These are phyloP conservation scores for Paraphaeosphaeria minitans DNA, from an alignment of 2,329 filamentous ascomycete species.

Conservation along the genomic window DNA sequence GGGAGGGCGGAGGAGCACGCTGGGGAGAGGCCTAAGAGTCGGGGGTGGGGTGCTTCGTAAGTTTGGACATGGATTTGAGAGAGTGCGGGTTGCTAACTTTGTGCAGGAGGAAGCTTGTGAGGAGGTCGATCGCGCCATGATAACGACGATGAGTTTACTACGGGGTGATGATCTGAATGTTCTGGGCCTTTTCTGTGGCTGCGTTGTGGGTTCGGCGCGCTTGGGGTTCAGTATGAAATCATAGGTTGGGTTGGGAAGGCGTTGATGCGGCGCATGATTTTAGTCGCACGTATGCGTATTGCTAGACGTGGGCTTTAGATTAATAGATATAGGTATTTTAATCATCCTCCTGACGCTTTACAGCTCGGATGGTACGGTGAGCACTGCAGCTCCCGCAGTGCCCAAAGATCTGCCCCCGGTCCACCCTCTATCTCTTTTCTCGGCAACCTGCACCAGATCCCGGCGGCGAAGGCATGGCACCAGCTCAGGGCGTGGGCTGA, in stretches of 20 bases:
- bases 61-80: constrained; percentile 3
- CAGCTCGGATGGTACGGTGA: too few relatives aligned
- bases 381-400: too few relatives aligned
- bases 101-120: constrained; percentile 17
- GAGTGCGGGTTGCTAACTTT: constrained; percentile 5
- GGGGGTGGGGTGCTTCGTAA: constrained; percentile 33
- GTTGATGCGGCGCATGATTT: not conserved
- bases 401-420: constrained; percentile 51
- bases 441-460: constrained; percentile 58
- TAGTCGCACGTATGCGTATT: too few relatives aligned
- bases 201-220: not conserved
- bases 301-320: too few relatives aligned
- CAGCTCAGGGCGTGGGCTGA: constrained; percentile 60
- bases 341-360: too few relatives aligned
- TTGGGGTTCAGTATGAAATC: not conserved
- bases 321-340: too few relatives aligned
- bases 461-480: constrained; percentile 47
- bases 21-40: constrained; percentile 19
- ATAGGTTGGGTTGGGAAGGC: not conserved
- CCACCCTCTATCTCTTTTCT: constrained; percentile 57
- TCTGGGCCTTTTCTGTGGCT: not conserved
- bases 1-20: not conserved
- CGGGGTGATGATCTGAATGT: not conserved
- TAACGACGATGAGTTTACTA: not conserved
- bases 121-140: constrained; percentile 14